Evolutionary conservation across 345 rosid species (phyloP), one percentile per base, ranked within the genome.

Genomic region (Erodium maritimum): DNA sequence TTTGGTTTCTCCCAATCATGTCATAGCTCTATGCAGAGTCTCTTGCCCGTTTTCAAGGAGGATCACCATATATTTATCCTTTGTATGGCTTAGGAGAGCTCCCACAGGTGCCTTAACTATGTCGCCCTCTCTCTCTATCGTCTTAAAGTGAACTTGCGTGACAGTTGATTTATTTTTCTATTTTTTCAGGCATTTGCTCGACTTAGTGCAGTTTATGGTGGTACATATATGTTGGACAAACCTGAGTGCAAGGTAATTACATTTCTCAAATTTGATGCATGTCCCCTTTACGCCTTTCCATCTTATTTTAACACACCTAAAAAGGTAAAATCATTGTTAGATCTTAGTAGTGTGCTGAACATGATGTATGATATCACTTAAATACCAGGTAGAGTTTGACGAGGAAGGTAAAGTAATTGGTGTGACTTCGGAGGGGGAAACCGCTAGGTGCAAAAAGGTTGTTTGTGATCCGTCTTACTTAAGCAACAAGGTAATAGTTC

Each of bases 151-250:
- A 42, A 10, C 42, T 65, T 1, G 1, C 13, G 51, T 55, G 56
- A 22, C 17, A 18, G 13, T 48, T 19, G 34, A n/a, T 62, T 46
- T 52, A 0, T 58, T 65, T 60, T 60, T 17, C 37, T 48, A 57
- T 60, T 45, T 48, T 22, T 66, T 56, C 67, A 93, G 96, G 99
- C 90, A 65, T 93, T 93, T 80, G 97, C 99, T 67, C 81, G 97
- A 45, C 99, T 89, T 72, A 89, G 96, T 74, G 96, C 97, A 69
- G 97, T 89, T 55, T 87, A 85, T 77, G 99, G 99, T 69, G 99
- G 97, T 58, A 93, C 95, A 0, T 93, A 93, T 66, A 93, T 93
- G 99, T 69, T 93, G 77, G 85, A 87, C 69, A 93, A 93, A 74
- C 95, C 85, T 20, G 96, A 87, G 74, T 93, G 99, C 80, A 89